These are phyloP conservation scores for Fraxinus baroniana DNA, from an alignment of 305 asterid species.

Conservation along the genomic window DNA sequence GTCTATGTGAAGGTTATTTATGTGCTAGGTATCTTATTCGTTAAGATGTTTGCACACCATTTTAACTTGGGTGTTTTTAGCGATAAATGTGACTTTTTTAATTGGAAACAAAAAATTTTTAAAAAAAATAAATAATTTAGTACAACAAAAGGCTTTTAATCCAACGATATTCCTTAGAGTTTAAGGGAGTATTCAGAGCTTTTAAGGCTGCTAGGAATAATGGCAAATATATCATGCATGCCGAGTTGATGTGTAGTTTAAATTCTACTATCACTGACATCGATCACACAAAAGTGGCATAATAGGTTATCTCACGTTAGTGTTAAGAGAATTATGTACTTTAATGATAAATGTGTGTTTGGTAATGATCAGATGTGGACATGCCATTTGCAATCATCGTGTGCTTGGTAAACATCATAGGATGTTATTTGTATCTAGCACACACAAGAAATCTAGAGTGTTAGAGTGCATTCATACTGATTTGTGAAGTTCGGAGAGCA, in stretches of 20 bases:
- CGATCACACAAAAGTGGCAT: neutral
- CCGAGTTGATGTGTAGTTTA: neutral
- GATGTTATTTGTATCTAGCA: neutral
- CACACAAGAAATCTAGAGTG: neutral
- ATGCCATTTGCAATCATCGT: too few relatives aligned
- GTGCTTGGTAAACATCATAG: neutral
- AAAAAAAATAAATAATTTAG: too few relatives aligned
- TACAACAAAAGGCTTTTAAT: neutral
- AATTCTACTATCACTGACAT: neutral
- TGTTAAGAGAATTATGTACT: neutral
- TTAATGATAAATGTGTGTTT: neutral
- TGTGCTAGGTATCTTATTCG: neutral
- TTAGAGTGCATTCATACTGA: neutral
- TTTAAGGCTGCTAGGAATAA: neutral
- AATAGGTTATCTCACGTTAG: neutral
- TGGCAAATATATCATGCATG: neutral
- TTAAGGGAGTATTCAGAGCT: neutral
- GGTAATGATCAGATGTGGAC: neutral
- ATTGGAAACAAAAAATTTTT: neutral
- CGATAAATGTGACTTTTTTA: too few relatives aligned
- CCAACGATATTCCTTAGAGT: too few relatives aligned
- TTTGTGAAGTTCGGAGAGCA: too few relatives aligned
- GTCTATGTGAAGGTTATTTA: too few relatives aligned
- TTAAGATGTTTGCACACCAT: too few relatives aligned
- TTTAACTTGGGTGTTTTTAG: neutral